A percentile compares a stretch with the other conserved stretches of the same genome.
These are phyloP conservation scores for Coelastrella sp. DNA, from an alignment of 139 green algal species.

Conservation along the genomic window DNA sequence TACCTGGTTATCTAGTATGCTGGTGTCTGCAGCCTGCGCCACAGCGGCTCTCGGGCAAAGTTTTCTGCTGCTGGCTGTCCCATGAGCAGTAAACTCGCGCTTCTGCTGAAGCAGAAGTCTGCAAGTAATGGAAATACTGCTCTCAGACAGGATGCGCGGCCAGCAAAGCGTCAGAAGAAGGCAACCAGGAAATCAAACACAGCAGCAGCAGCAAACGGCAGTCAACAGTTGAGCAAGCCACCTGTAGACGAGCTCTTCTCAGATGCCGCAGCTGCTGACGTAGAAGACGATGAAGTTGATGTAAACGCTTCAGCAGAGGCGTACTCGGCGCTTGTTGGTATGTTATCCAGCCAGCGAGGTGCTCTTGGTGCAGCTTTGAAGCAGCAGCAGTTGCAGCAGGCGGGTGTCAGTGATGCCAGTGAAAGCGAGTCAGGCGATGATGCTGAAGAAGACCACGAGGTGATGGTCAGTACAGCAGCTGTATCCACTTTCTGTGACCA, in stretches of 20 bases:
- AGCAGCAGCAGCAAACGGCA: slow-evolving; percentile 24
- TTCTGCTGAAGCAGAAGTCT: slow-evolving; percentile 19
- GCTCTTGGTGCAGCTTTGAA: slow-evolving; percentile 13
- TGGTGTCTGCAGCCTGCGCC: no score
- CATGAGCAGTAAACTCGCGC: slow-evolving; percentile 43
- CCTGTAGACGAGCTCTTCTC: background rate
- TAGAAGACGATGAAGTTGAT: slow-evolving; percentile 22
- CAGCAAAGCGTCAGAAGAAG: slow-evolving; percentile 37
- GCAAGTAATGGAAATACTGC: background rate
- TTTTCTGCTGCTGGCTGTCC: background rate
- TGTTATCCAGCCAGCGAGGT: slow-evolving; percentile 32
- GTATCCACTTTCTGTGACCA: no score
- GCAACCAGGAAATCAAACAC: background rate
- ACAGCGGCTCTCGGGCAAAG: background rate
- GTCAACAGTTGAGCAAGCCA: background rate
- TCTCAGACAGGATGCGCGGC: background rate
- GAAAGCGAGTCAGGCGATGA: background rate
- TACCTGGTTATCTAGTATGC: no score
- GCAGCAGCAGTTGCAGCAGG: slow-evolving; percentile 10
- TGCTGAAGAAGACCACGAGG: background rate
- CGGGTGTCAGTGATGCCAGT: slow-evolving; percentile 20
- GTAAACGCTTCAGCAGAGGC: slow-evolving; percentile 4
- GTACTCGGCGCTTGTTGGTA: slow-evolving; percentile 44
- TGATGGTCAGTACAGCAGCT: background rate
- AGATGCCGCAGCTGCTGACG: background rate